Evolutionary conservation across 2,329 filamentous ascomycete species (phyloP), one percentile per base, ranked within the genome.

Genomic region (Exophiala dermatitidis): DNA sequence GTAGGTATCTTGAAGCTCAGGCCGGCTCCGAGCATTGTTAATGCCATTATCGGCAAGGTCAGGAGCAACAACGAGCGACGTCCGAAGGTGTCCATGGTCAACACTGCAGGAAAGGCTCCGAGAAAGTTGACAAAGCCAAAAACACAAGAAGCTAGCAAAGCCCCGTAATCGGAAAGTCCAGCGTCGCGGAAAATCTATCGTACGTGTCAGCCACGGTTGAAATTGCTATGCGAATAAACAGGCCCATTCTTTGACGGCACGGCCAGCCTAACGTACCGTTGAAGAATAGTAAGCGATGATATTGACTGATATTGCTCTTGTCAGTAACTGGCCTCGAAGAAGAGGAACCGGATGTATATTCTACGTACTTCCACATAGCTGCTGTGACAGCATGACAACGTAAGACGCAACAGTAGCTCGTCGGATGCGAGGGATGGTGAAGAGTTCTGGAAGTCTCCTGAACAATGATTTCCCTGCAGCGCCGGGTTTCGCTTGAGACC

Each of bases 231-330:
- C 19, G 19, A 19, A 19, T 19, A 19, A 19, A 19, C 19, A 19
- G 19, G 19, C 19, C 19, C 19, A 19, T 19, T 19, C 19, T 19
- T 19, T 19, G 19, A 19, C 19, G 10, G 8, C 8, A 36, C 26
- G 5, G 12, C 37, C 31, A 29, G n/a, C 12, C 29, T 19, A 32
- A 45, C 51, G 36, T 54, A 58, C 75, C n/a, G 65, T 75, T 52
- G 81, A 80, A 1, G 80, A 83, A 67, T 88, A 88, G 67, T 87
- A 87, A 3, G 83, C 81, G 48, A 86, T 85, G 50, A 87, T 84
- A 63, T 86, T 84, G 67, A 84, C 78, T 60, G 32, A 46, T 44
- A 8, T 28, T 10, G 7, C 38, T 2, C 29, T 30, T 34, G 28
- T 52, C 44, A 53, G 50, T 9, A 30, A 19, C 19, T 38, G 41